These are phyloP conservation scores for Tarenaya hassleriana DNA, from an alignment of 345 rosid species.

Conservation along the genomic window DNA sequence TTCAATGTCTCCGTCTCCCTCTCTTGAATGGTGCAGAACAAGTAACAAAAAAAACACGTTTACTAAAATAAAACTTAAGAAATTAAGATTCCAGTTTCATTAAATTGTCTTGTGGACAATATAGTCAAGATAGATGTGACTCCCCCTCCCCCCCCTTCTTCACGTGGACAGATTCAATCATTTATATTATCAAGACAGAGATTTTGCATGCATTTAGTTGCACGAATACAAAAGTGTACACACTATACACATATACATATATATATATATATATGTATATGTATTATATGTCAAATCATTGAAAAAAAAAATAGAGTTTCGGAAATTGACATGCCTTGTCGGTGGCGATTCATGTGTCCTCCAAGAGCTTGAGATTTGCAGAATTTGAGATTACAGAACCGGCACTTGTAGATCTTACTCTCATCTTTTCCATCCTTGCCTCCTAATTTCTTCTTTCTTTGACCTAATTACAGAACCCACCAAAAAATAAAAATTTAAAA, in stretches of 20 bases:
- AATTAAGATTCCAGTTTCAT: no score
- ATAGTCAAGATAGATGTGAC: no score
- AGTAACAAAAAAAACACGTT: constrained; percentile 8
- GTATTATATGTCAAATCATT: constrained; percentile 10
- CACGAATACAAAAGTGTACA: constrained; percentile 22
- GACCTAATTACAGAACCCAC: constrained; percentile 28
- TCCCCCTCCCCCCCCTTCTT: no score
- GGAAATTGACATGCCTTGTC: constrained; percentile 54
- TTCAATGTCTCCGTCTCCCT: constrained; percentile 98
- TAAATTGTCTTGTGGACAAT: background rate
- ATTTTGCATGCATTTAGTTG: constrained; percentile 5
- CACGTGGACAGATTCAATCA: no score
- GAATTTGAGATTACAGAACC: constrained; percentile 95
- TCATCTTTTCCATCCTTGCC: constrained; percentile 84
- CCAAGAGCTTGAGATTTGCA: constrained; percentile 97
- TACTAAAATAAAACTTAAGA: background rate
- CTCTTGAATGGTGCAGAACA: constrained; percentile 37
- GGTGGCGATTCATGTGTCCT: constrained; percentile 95
- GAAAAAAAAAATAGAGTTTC: constrained; percentile 8
- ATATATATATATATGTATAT: no score
- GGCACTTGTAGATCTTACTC: constrained; percentile 74
- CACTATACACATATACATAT: no score
- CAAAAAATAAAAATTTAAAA: no score
- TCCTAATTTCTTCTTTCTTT: constrained; percentile 75
- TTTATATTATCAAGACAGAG: no score